Base-by-base conservation (phyloP, 1,284 basidiomycete species). In the Farysia itapuensis region DNA sequence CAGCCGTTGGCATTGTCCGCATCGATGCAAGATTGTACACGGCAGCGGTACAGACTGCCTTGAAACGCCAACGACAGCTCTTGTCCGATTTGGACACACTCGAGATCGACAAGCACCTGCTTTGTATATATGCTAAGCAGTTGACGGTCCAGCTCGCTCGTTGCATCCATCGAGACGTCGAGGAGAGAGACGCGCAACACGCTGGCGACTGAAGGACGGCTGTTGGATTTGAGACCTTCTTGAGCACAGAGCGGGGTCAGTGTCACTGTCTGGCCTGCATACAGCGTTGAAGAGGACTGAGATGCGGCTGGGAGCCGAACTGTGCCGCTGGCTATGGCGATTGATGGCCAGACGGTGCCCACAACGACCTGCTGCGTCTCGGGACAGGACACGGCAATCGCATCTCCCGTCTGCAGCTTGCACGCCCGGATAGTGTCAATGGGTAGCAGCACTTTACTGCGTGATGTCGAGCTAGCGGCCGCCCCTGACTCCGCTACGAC, bases 1-100 rank as follows among this genome's bases (percentile, higher is more conserved):
- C 71, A 22, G 89, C 79, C 54, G 85, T 81, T 41, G 90, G 60
- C 4, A 81, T 79, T 72, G 87, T 85, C 86, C 16, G 87, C 78
- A 66, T 88, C 86, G 29, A 88, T 88, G 89, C 58, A 1, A 16
- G 2, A 20, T 2, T 36, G 20, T 16, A 43, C 20, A 14, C 0
- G 13, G 16, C 37, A 26, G 28, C 38, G 18, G 18, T 26, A 42
- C 6, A 51, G 28, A 2, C 19, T 18, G 15, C 53, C 57, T 19
- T 51, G 65, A 7, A 53, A 50, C 15, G 33, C 33, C 29, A 60
- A 16, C 9, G 46, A 35, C 12, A 51, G 11, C 14, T 22, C 31
- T 21, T 48, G 45, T 16, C 39, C 43, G 3, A 34, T 35, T 29
- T 35, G 37, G 24, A 40, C 8, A 20, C 21, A 53, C 35, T 50